Percentiles rank a stretch among this genome's conserved stretches.
Evolutionary conservation across 345 rosid species (phyloP).

Genomic region (Anacardium occidentale): DNA sequence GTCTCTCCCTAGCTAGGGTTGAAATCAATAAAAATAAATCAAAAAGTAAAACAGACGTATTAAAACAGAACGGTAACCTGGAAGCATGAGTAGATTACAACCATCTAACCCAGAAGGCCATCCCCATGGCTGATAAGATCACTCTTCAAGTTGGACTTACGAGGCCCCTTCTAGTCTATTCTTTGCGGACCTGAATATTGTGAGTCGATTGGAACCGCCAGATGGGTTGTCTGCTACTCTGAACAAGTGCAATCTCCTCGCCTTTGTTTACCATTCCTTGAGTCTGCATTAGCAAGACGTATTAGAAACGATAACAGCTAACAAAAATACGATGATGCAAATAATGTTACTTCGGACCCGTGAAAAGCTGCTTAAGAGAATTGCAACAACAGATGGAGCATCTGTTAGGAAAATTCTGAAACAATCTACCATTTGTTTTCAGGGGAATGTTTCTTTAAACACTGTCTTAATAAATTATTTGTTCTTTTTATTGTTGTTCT

Average conservation of each 20-base stretch:
- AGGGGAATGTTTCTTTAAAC: neutral
- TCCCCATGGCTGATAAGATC: neutral
- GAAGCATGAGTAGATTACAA: neutral
- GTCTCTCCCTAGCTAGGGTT: no score
- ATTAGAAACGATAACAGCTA: neutral
- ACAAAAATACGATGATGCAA: neutral
- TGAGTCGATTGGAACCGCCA: constrained; percentile 97
- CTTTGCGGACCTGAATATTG: constrained; percentile 92
- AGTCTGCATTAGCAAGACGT: constrained; percentile 41
- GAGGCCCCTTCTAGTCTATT: constrained; percentile 28
- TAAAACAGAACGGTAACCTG: neutral
- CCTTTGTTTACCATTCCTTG: constrained; percentile 97
- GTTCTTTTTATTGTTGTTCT: neutral
- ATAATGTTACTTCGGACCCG: no score
- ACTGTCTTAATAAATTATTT: no score
- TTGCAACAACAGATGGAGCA: no score
- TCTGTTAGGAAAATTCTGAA: neutral
- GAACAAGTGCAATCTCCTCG: constrained; percentile 90
- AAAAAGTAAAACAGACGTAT: neutral
- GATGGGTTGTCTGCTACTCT: constrained; percentile 89
- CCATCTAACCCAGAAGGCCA: neutral
- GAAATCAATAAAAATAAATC: neutral
- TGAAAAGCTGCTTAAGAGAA: neutral
- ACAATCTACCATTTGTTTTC: neutral
- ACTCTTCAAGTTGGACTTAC: neutral